Conservation (phyloP, 106 monocot genomes). For the Allium sativum region DNA sequence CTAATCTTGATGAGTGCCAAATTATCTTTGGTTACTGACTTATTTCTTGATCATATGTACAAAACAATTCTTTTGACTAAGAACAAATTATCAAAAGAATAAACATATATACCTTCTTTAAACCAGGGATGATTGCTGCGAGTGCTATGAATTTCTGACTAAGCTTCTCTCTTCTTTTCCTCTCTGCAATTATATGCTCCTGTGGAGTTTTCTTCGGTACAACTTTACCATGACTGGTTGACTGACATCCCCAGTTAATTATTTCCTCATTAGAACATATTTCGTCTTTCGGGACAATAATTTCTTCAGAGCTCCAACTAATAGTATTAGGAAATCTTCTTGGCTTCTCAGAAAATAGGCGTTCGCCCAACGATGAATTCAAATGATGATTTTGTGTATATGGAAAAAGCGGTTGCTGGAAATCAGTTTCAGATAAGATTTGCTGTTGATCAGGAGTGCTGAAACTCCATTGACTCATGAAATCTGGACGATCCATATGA, state of each 20-base stretch:
- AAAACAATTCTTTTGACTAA: background rate
- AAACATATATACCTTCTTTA: conserved; percentile 50
- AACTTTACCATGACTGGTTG: background rate
- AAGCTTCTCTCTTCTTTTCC: conserved; percentile 80
- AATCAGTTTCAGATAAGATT: conserved; percentile 13
- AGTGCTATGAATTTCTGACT: conserved; percentile 74
- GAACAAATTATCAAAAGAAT: no score
- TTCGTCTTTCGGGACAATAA: conserved; percentile 12
- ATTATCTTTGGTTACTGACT: no score
- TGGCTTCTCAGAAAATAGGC: conserved; percentile 37
- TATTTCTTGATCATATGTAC: no score
- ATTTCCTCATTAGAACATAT: background rate
- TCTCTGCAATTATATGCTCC: conserved; percentile 76
- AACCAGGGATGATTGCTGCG: conserved; percentile 56
- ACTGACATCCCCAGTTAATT: background rate
- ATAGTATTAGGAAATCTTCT: conserved; percentile 9
- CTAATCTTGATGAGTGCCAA: no score
- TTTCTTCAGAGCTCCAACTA: conserved; percentile 1
- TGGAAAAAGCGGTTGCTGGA: conserved; percentile 17
- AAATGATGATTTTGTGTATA: conserved; percentile 5
- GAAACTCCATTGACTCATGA: conserved; percentile 24
- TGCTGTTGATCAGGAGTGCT: conserved; percentile 17
- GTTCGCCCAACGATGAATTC: conserved; percentile 16
- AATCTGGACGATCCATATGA: background rate
- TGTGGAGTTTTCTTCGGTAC: conserved; percentile 13